These are phyloP conservation scores for Penicillium coprophilum DNA, from an alignment of 495 filamentous ascomycete species.

Conservation along the genomic window DNA sequence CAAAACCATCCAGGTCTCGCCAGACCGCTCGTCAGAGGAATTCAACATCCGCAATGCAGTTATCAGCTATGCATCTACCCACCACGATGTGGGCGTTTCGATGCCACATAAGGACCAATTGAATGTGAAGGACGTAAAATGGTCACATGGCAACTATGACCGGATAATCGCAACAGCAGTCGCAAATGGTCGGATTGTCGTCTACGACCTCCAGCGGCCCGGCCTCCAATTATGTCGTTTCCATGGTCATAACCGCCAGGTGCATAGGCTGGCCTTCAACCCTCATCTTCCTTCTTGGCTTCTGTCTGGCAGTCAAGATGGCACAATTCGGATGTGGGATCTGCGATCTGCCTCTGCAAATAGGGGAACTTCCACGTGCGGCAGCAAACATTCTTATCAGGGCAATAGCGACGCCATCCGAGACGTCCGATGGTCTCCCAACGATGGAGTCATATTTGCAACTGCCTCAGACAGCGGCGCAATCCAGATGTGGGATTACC, in stretches of 20 bases:
- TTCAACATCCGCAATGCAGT: conserved; percentile 79
- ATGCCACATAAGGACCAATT: conserved; percentile 67
- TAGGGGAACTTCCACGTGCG: conserved; percentile 49
- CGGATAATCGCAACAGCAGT: conserved; percentile 79
- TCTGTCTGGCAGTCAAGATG: conserved; percentile 90
- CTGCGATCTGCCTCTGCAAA: conserved; percentile 54
- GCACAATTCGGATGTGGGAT: conserved; percentile 82
- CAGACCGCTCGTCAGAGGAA: conserved; percentile 68
- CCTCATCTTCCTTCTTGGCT: conserved; percentile 74
- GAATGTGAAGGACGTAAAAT: conserved; percentile 80
- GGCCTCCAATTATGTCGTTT: conserved; percentile 73
- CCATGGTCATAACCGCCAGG: conserved; percentile 86
- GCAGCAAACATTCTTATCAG: conserved; percentile 56
- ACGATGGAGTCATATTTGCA: conserved; percentile 80
- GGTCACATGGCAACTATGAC: conserved; percentile 67
- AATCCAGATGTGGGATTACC: conserved; percentile 70
- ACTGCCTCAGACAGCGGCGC: conserved; percentile 84
- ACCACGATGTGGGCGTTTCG: conserved; percentile 52
- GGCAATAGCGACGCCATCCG: conserved; percentile 77
- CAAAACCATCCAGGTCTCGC: conserved; percentile 75
- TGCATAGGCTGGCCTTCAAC: conserved; percentile 89
- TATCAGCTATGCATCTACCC: conserved; percentile 63
- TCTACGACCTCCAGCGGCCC: conserved; percentile 77
- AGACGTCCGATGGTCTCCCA: conserved; percentile 87
- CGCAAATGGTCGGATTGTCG: conserved; percentile 79